Evolutionary conservation across 176 grass and related monocot genomes (phyloP).

Genomic region (Cenchrus purpureus): DNA sequence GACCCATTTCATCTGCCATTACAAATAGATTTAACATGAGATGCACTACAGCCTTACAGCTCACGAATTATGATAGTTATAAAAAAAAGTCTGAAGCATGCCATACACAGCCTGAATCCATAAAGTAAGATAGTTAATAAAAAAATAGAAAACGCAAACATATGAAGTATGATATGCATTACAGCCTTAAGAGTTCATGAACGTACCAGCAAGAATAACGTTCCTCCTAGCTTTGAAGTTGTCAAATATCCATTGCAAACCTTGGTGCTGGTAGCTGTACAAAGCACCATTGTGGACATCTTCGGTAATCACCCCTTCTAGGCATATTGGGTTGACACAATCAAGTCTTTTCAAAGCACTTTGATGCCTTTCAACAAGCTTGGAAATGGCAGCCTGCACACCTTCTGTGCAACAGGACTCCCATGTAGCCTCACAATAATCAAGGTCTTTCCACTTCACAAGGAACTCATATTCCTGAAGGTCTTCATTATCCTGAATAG

Average conservation of each 20-base stretch:
- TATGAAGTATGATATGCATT: background rate
- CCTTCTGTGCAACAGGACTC: conserved; percentile 48
- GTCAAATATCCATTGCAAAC: conserved; percentile 67
- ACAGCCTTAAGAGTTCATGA: conserved; percentile 8
- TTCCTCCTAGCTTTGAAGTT: conserved; percentile 65
- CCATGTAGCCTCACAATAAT: conserved; percentile 77
- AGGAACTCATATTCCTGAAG: conserved; percentile 54
- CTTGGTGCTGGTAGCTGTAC: conserved; percentile 76
- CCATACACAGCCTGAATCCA: background rate
- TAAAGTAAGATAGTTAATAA: background rate
- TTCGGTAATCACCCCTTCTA: conserved; percentile 12
- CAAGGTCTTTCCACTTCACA: conserved; percentile 79
- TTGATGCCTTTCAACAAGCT: conserved; percentile 58
- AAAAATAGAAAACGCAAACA: conserved; percentile 3
- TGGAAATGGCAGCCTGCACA: conserved; percentile 46
- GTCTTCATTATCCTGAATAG: conserved; percentile 37
- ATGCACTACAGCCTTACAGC: background rate
- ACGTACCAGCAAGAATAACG: conserved; percentile 73
- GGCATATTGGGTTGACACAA: conserved; percentile 9
- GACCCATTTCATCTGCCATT: conserved; percentile 82
- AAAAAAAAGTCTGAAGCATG: background rate
- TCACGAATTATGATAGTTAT: background rate
- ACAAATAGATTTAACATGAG: conserved; percentile 13
- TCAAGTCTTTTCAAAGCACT: conserved; percentile 35
- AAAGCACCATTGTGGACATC: conserved; percentile 46